A percentile compares a stretch with the other conserved stretches of the same genome.
Conservation (phyloP, 2,329 filamentous ascomycete species). For the Penicillium brevicompactum region DNA sequence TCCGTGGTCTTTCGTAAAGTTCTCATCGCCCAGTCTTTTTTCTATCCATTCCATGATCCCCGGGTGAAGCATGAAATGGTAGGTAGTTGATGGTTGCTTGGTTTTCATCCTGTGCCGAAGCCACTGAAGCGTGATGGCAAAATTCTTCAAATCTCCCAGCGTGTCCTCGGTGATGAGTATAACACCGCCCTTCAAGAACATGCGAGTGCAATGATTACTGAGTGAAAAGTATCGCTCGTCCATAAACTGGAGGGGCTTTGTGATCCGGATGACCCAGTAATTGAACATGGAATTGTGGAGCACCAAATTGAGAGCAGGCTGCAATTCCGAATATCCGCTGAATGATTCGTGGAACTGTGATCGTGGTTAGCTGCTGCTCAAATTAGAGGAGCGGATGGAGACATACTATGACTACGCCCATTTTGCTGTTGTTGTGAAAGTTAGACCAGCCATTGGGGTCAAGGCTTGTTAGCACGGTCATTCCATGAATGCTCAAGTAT, state of each 20-base stretch:
- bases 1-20: background rate
- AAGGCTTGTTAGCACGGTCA: slow-evolving; percentile 32
- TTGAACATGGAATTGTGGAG: slow-evolving; percentile 28
- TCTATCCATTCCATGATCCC: slow-evolving; percentile 39
- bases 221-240: slow-evolving; percentile 10
- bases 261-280: slow-evolving; percentile 40
- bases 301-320: slow-evolving; percentile 21
- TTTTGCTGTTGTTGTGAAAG: slow-evolving; percentile 30
- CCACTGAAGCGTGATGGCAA: slow-evolving; percentile 40
- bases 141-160: slow-evolving; percentile 29
- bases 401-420: slow-evolving; percentile 40
- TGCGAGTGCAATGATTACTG: slow-evolving; percentile 31
- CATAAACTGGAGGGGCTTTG: slow-evolving; percentile 25
- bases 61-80: slow-evolving; percentile 44
- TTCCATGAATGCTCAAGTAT: slow-evolving; percentile 28
- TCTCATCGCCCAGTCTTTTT: slow-evolving; percentile 20
- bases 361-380: slow-evolving; percentile 1
- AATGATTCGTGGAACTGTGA: slow-evolving; percentile 43
- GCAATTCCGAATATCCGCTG: slow-evolving; percentile 31
- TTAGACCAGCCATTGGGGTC: slow-evolving; percentile 37
- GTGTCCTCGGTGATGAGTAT: slow-evolving; percentile 47
- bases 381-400: too few species aligned
- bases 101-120: slow-evolving; percentile 30
- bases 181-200: slow-evolving; percentile 42
- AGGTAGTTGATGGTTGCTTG: slow-evolving; percentile 20